These are phyloP conservation scores for Sporisorium sorghi DNA, from an alignment of 1,284 basidiomycete species.

Conservation along the genomic window DNA sequence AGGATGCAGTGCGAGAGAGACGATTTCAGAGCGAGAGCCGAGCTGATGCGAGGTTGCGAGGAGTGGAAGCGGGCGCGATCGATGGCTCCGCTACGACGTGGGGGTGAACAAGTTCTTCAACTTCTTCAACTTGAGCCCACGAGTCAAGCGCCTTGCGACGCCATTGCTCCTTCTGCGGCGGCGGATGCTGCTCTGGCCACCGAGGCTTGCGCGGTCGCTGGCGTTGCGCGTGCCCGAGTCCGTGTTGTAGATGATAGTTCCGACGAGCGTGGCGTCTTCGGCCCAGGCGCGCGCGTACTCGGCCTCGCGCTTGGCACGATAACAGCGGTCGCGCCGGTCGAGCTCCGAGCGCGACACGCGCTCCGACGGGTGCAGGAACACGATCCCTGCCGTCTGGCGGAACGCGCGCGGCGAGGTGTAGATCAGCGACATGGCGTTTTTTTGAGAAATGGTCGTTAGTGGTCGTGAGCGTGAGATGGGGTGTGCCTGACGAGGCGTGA, in stretches of 20 bases:
- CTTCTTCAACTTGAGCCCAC: constrained; percentile 17
- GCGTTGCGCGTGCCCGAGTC: constrained; percentile 10
- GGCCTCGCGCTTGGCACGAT: constrained; percentile 53
- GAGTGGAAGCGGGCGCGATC: too few species aligned
- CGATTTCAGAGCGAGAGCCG: neutral
- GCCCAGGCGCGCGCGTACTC: constrained; percentile 55
- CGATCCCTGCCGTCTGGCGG: constrained; percentile 51
- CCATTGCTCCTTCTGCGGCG: constrained; percentile 24
- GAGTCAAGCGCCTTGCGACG: constrained; percentile 14
- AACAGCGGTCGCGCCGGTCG: constrained; percentile 55
- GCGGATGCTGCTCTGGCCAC: constrained; percentile 31
- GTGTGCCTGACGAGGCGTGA: too few species aligned
- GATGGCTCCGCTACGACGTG: neutral
- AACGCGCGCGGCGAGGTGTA: constrained; percentile 39
- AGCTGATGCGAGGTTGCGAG: neutral
- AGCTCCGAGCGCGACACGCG: constrained; percentile 59
- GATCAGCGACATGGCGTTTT: constrained; percentile 26
- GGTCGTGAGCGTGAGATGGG: neutral
- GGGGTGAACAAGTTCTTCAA: constrained; percentile 31
- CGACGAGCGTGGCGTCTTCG: constrained; percentile 61
- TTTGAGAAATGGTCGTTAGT: neutral
- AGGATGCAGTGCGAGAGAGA: constrained; percentile 1
- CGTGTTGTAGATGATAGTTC: constrained; percentile 35
- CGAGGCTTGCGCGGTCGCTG: constrained; percentile 30
- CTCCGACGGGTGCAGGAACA: constrained; percentile 55